Conservation (phyloP, 2,329 filamentous ascomycete species). For the Scorias spongiosa region DNA sequence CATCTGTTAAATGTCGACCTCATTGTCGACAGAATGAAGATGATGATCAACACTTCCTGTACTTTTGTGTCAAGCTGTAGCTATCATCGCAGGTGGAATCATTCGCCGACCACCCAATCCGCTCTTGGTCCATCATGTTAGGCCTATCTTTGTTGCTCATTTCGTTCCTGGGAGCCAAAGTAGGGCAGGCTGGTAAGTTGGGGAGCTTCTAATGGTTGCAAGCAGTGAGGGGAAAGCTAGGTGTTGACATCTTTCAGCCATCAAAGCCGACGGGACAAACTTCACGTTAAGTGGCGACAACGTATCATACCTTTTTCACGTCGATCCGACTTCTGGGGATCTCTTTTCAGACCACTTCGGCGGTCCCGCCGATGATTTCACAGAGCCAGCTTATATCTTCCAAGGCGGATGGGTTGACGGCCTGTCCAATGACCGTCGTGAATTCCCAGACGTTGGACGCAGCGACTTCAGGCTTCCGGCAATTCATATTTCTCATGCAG, state of each 20-base stretch:
- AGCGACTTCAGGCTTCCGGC: constrained; percentile 49
- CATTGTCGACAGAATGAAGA: too few species aligned
- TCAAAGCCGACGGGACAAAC: constrained; percentile 38
- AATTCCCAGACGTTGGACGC: constrained; percentile 49
- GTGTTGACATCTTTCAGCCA: constrained; percentile 22
- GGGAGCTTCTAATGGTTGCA: neutral
- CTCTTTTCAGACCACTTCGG: constrained; percentile 48
- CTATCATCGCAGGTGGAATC: too few species aligned
- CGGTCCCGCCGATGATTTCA: constrained; percentile 37
- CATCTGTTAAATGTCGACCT: too few species aligned
- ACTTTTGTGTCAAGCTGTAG: too few species aligned
- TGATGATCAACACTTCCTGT: too few species aligned
- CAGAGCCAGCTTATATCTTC: constrained; percentile 26
- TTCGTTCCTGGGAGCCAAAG: neutral
- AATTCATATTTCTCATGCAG: constrained; percentile 43
- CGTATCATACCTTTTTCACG: constrained; percentile 49
- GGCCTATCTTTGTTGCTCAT: neutral
- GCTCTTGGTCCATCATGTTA: neutral
- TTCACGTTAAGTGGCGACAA: constrained; percentile 42
- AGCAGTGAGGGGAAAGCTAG: too few species aligned
- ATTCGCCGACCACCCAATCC: too few species aligned
- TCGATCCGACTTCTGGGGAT: constrained; percentile 40
- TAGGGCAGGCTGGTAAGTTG: neutral
- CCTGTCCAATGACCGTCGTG: constrained; percentile 38
- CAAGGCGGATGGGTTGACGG: constrained; percentile 39